Percentiles rank a stretch among this genome's conserved stretches.
phyloP scores from a whole-genome alignment of 192 early-diverging fungal genomes.

The Glomus cerebriforme region DNA sequence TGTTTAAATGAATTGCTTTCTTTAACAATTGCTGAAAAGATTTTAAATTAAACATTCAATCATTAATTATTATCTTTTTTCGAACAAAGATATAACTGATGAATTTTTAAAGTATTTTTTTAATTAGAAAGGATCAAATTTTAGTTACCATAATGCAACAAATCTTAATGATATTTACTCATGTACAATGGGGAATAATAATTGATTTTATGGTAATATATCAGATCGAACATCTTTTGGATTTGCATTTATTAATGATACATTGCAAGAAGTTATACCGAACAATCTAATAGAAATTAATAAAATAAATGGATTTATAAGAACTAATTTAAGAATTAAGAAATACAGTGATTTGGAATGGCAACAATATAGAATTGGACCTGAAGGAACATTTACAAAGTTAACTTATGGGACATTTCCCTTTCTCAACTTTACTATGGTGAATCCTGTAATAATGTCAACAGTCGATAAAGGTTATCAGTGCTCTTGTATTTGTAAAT shows the following conservation, averaged over 20 bases:
- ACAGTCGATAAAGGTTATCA: slow-evolving; percentile 3
- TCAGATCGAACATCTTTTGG: not conserved
- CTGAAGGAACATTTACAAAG: not conserved
- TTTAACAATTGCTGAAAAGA: not conserved
- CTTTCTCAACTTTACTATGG: too few relatives aligned
- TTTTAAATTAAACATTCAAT: not conserved
- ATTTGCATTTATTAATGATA: not conserved
- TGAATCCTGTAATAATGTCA: too few relatives aligned
- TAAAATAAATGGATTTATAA: not conserved
- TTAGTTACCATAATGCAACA: not conserved
- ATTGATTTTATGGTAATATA: not conserved
- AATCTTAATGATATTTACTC: not conserved
- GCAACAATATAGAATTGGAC: not conserved
- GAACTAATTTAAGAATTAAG: not conserved
- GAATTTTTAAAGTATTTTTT: not conserved
- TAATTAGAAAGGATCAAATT: not conserved
- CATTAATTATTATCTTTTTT: not conserved
- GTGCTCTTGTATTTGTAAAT: not conserved
- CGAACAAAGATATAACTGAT: not conserved
- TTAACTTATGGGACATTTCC: too few relatives aligned
- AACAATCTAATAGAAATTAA: not conserved
- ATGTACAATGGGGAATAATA: not conserved
- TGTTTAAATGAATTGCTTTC: not conserved
- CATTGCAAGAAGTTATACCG: too few relatives aligned
- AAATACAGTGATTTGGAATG: not conserved